These are phyloP conservation scores for Withania somnifera DNA, from an alignment of 305 asterid species.

Conservation along the genomic window DNA sequence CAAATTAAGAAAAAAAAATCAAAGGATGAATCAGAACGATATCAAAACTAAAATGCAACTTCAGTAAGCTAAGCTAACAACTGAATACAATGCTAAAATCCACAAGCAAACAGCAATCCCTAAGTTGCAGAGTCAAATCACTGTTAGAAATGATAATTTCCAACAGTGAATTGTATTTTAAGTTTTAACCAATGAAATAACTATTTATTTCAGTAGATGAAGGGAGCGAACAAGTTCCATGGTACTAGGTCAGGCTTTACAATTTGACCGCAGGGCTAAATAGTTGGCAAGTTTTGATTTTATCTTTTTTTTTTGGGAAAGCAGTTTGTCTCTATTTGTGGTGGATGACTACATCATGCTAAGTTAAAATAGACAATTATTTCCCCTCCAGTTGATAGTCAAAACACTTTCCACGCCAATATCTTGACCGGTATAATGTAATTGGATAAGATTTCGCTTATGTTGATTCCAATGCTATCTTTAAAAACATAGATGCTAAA, in stretches of 20 bases:
- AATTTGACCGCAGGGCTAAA: not conserved
- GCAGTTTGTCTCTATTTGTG: not conserved
- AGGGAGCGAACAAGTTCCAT: not conserved
- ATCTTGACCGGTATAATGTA: not conserved
- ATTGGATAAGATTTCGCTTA: not conserved
- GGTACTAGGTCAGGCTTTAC: not conserved
- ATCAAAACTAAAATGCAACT: not conserved
- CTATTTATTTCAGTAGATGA: not conserved
- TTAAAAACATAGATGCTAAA: not conserved
- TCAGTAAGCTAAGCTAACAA: not conserved
- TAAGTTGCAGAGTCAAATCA: not conserved
- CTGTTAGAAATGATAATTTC: not conserved
- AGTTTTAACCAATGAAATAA: not conserved
- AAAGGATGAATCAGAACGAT: not conserved
- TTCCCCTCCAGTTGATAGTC: not conserved
- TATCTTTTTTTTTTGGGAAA: not conserved
- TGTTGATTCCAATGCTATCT: not conserved
- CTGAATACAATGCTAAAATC: not conserved
- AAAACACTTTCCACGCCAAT: not conserved
- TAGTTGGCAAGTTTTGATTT: not conserved
- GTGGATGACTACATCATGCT: not conserved
- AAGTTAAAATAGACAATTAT: not conserved
- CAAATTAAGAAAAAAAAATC: slow-evolving; percentile 7
- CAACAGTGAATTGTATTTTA: not conserved
- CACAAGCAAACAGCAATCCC: not conserved